Conservation (phyloP, 2,329 filamentous ascomycete genomes). For the Colletotrichum limetticola region DNA sequence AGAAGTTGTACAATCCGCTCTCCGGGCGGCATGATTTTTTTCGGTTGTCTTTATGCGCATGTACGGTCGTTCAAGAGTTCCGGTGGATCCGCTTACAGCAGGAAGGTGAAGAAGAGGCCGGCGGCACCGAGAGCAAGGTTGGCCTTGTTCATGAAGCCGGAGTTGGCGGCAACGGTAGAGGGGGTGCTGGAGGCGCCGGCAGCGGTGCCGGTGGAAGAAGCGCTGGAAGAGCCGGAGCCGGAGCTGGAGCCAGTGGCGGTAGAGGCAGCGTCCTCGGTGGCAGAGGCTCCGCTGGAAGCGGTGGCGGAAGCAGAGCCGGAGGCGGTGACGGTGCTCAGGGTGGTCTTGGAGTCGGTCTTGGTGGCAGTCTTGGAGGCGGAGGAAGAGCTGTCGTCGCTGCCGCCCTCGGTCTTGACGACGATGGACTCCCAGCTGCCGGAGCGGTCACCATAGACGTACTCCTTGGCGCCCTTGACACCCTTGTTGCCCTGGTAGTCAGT, state of each 20-base stretch:
- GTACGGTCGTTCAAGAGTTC: conserved; percentile 22
- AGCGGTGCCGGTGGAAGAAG: conserved; percentile 5
- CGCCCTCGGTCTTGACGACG: conserved; percentile 49
- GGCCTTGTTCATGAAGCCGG: conserved; percentile 35
- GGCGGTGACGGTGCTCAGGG: conserved; percentile 29
- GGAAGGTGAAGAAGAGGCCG: conserved; percentile 36
- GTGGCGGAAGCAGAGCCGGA: conserved; percentile 18
- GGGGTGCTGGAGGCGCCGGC: conserved; percentile 12
- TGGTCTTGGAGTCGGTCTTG: conserved; percentile 34
- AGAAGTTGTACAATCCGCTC: conserved; percentile 34
- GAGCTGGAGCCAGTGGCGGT: conserved; percentile 19
- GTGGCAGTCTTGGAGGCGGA: conserved; percentile 34
- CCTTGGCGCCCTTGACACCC: conserved; percentile 52
- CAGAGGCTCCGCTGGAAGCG: conserved; percentile 9
- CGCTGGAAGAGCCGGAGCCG: conserved; percentile 1
- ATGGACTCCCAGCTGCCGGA: conserved; percentile 63
- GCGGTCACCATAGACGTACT: conserved; percentile 64
- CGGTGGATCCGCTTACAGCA: conserved; percentile 31
- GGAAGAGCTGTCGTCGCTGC: conserved; percentile 30
- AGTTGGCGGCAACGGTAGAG: conserved; percentile 23
- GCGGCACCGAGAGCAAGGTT: conserved; percentile 35
- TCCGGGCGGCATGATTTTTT: conserved; percentile 32
- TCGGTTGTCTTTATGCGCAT: conserved; percentile 17
- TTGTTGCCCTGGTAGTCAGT: conserved; percentile 64
- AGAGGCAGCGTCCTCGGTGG: conserved; percentile 11